Base-by-base conservation (phyloP, 192 early-diverging fungal species). In the Thamnidium elegans region DNA sequence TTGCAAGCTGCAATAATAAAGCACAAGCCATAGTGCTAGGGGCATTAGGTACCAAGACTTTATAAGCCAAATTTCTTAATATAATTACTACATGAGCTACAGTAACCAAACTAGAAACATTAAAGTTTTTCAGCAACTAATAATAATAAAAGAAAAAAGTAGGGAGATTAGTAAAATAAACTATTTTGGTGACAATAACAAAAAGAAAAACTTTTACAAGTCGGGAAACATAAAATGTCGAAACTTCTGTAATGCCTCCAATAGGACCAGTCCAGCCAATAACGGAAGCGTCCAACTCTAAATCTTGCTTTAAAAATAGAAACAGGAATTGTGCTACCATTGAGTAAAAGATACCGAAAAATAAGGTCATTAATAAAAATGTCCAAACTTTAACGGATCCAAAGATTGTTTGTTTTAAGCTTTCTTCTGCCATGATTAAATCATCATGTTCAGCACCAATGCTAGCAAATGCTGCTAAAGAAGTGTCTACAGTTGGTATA, bases 201-300 rank as follows among this genome's bases (percentile, higher is more conserved):
- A n/a, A n/a, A n/a, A n/a, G n/a, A n/a, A n/a, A 17, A 7, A 31
- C 8, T 11, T 19, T 21, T 70, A 78, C 76, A 55, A 69, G 48
- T 61, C 70, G 70, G 2, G 76, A 78, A 44, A 74, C 34, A 51
- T 65, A 78, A 50, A 78, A 78, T 30, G 72, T 71, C 14, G 61
- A 63, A 17, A 75, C 59, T 65, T 75, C 74, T 0, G 74, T 64
- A 11, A 75, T 9, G 14, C 69, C 69, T 23, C 74, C 70, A 51
- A 75, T 32, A 17, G 74, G 74, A n/a, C 74, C 74, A 31, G 74
- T 75, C 66, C 70, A 71, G n/a, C 74, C 74, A 46, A 75, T 59
- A 10, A 71, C 50, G 3, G 66, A 63, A n/a, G 74, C 62, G 54
- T 51, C 61, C 8, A 71, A 45, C 44, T 52, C 32, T 36, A 75